These are phyloP conservation scores for Microglena sp. DNA, from an alignment of 139 green algal genomes.

Conservation along the genomic window DNA sequence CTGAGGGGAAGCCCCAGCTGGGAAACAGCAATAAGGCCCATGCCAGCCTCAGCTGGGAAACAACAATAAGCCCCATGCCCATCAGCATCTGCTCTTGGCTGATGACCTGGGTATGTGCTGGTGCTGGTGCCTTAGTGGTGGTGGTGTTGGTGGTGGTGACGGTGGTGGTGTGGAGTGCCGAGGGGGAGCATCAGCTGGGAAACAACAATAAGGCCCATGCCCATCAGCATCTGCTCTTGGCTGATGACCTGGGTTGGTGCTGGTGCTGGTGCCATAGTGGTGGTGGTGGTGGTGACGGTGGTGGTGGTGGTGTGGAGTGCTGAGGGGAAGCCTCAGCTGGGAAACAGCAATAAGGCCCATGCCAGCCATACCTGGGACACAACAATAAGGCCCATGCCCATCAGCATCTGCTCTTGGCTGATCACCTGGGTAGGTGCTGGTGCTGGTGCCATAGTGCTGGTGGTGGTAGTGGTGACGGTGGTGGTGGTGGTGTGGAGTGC, in stretches of 20 bases:
- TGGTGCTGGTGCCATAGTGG: too few relatives aligned
- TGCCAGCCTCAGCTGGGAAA: slow-evolving; percentile 57
- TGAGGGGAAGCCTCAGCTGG: slow-evolving; percentile 27
- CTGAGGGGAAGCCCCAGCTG: too few relatives aligned
- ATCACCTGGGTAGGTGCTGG: slow-evolving; percentile 32
- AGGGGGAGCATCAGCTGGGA: too few relatives aligned
- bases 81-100: slow-evolving; percentile 33
- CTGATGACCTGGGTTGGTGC: slow-evolving; percentile 27
- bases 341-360: slow-evolving; percentile 56
- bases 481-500: too few relatives aligned
- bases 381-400: slow-evolving; percentile 63
- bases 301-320: neutral
- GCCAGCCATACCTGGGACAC: slow-evolving; percentile 48
- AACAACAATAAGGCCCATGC: slow-evolving; percentile 60
- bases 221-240: slow-evolving; percentile 42
- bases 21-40: slow-evolving; percentile 51
- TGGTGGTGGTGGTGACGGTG: neutral
- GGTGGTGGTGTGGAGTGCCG: too few relatives aligned
- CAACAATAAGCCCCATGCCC: slow-evolving; percentile 56
- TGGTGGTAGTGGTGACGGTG: too few relatives aligned
- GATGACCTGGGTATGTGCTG: slow-evolving; percentile 26
- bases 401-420: slow-evolving; percentile 37
- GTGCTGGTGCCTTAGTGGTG: too few relatives aligned
- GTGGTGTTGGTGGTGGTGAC: too few relatives aligned
- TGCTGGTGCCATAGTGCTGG: too few relatives aligned